Conservation (phyloP, 371 early-diverging fungal genomes). For the Haplosporangium sp. region DNA sequence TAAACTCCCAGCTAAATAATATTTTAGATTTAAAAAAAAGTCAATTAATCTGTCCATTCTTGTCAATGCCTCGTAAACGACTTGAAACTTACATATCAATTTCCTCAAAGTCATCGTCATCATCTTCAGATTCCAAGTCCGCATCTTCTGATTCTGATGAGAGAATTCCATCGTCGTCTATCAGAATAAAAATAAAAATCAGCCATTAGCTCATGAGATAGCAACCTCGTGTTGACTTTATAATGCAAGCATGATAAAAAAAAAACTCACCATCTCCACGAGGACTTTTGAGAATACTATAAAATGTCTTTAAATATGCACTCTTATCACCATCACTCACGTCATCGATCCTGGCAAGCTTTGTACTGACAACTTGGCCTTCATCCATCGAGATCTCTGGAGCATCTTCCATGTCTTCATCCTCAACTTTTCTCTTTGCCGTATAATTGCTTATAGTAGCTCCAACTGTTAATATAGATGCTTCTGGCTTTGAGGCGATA, state of each 20-base stretch:
- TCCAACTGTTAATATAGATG: conserved; percentile 1
- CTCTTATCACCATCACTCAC: conserved; percentile 30
- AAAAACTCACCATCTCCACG: conserved; percentile 42
- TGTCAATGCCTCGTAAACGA: background rate
- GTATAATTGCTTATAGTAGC: background rate
- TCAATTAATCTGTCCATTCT: background rate
- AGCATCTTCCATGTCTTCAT: conserved; percentile 52
- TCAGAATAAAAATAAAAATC: background rate
- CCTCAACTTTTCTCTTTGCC: conserved; percentile 50
- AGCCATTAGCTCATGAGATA: background rate
- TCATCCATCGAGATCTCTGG: conserved; percentile 46
- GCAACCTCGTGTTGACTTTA: background rate
- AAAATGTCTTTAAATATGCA: conserved; percentile 41
- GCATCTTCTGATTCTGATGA: conserved; percentile 55
- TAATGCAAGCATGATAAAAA: background rate
- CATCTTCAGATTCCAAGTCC: conserved; percentile 59
- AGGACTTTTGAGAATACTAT: conserved; percentile 48
- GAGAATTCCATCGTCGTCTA: conserved; percentile 54
- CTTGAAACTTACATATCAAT: conserved; percentile 43
- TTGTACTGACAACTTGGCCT: conserved; percentile 53
- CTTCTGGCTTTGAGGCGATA: conserved; percentile 51
- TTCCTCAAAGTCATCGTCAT: conserved; percentile 59
- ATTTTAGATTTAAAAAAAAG: background rate
- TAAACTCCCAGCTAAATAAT: conserved; percentile 61
- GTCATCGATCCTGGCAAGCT: conserved; percentile 51